Base-by-base conservation (phyloP, 2,329 filamentous ascomycete species). In the Amesomyces nigricolor region DNA sequence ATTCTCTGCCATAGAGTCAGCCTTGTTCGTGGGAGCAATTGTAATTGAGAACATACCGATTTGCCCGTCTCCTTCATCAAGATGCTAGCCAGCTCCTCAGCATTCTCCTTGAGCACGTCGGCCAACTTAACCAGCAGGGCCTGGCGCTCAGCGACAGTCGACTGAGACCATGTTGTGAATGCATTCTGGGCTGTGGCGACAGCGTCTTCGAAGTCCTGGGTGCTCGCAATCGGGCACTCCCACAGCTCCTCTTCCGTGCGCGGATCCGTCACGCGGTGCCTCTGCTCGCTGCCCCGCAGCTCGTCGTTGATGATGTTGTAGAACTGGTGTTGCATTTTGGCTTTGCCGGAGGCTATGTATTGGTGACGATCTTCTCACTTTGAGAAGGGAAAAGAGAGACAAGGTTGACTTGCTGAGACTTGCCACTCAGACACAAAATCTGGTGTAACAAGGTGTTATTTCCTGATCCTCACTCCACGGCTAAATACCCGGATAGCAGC, bases 1-100 rank as follows among this genome's bases (percentile, higher is more conserved):
- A 70, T 56, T 47, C 57, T 47, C 54, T 61, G 17, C 8, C 3
- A 37, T 5, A 7, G 30, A 5, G 40, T 50, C 29, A 46, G 47
- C 26, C 4, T 7, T 10, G 10, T 30, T 10, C 19, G 2, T 22
- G n/a, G 16, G 22, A 13, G 30, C 11, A 32, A 3, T 22, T 32
- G 3, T 26, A 17, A 11, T 14, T n/a, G 30, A 8, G 10, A 9
- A 40, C 62, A 35, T 60, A 74, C 69, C 5, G 78, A 78, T 64
- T 81, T 81, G n/a, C 79, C 78, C 22, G 75, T 76, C 65, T 80
- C 78, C 51, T 68, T 70, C 61, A 71, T 71, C 39, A 80, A 65
- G 9, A 80, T 67, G 38, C 71, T 69, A 13, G 70, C 66, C 47
- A 82, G 68, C 48, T 76, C 71, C 0, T 73, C 68, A 5, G 68